These are phyloP conservation scores for Mortierella sp. DNA, from an alignment of 371 early-diverging fungal genomes.

Conservation along the genomic window DNA sequence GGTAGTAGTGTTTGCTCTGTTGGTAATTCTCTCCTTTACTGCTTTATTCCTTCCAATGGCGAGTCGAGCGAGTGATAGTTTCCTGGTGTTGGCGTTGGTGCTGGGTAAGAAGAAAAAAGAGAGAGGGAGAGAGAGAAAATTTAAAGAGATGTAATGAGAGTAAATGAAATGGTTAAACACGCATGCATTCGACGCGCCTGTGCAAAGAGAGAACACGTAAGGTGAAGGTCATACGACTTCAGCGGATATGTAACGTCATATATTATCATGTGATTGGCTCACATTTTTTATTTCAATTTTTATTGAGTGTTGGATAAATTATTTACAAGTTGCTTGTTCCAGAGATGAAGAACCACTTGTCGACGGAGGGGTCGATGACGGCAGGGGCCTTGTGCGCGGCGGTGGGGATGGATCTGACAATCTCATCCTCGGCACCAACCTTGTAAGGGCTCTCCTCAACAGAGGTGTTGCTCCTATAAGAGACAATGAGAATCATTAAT, in stretches of 20 bases:
- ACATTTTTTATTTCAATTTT: background rate
- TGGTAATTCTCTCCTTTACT: background rate
- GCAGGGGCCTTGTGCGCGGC: slow-evolving; percentile 68
- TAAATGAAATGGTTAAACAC: slow-evolving; percentile 9
- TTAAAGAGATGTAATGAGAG: background rate
- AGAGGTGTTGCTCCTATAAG: slow-evolving; percentile 73
- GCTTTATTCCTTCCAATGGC: background rate
- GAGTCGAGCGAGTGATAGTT: background rate
- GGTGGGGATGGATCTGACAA: slow-evolving; percentile 74
- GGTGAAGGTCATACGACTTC: slow-evolving; percentile 16
- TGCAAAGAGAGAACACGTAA: slow-evolving; percentile 25
- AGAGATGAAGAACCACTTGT: slow-evolving; percentile 98
- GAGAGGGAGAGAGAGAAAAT: background rate
- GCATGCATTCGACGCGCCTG: slow-evolving; percentile 19
- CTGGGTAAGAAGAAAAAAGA: background rate
- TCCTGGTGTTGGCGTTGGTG: background rate
- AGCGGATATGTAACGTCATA: background rate
- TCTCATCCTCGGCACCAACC: slow-evolving; percentile 67
- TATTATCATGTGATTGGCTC: background rate
- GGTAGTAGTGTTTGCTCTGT: background rate
- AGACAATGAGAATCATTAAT: slow-evolving; percentile 4
- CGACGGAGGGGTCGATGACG: slow-evolving; percentile 81
- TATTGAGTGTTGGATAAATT: background rate
- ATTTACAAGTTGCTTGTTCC: slow-evolving; percentile 78
- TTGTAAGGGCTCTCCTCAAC: slow-evolving; percentile 83